Percentiles rank a stretch among this genome's conserved stretches.
phyloP scores from a whole-genome alignment of 2,329 filamentous ascomycete genomes.

The Fusarium oxysporum region DNA sequence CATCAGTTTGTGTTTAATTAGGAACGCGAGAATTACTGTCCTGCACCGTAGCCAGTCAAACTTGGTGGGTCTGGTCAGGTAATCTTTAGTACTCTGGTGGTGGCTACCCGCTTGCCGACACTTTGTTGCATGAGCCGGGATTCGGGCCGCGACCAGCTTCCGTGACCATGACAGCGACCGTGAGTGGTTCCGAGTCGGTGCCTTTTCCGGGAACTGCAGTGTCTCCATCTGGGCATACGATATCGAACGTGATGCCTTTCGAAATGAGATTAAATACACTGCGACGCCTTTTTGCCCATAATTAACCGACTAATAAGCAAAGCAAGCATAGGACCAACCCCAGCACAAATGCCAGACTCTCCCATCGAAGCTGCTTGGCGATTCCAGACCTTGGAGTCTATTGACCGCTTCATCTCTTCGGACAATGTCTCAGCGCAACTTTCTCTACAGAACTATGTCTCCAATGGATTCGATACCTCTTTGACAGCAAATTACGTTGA shows the following conservation, averaged over 20 bases:
- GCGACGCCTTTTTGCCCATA: no score
- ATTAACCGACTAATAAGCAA: background rate
- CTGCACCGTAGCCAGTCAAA: no score
- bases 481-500: background rate
- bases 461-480: background rate
- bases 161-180: background rate
- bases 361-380: background rate
- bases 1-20: no score
- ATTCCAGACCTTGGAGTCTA: background rate
- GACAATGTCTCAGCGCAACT: background rate
- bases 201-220: no score
- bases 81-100: background rate
- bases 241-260: no score
- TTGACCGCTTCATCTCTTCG: background rate
- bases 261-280: background rate
- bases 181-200: no score
- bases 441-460: background rate
- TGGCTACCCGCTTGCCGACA: background rate
- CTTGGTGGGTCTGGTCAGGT: no score
- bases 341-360: background rate
- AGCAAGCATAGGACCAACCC: background rate
- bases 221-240: no score
- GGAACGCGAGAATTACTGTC: no score
- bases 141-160: background rate
- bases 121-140: background rate